Conservation (phyloP, 2,329 filamentous ascomycete species). For the Knufia petricola region DNA sequence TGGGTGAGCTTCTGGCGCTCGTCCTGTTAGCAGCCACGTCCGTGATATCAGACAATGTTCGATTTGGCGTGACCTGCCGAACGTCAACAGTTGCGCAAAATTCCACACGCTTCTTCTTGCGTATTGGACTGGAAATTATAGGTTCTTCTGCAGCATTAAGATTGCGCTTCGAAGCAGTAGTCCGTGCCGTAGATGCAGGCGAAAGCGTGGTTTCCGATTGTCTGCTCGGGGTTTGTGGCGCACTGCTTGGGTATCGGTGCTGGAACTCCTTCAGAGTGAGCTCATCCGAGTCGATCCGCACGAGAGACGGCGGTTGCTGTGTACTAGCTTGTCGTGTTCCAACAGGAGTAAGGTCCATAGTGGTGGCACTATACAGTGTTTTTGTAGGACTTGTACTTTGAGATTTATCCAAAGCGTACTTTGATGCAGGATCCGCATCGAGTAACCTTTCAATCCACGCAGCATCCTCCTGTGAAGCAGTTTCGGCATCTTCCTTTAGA, state of each 20-base stretch:
- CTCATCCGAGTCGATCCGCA: slow-evolving; percentile 1
- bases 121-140: neutral
- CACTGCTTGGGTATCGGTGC: neutral
- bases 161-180: neutral
- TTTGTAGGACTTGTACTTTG: slow-evolving; percentile 6
- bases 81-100: neutral
- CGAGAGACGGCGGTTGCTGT: neutral
- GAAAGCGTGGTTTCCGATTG: neutral
- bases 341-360: slow-evolving; percentile 1
- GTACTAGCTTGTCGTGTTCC: neutral
- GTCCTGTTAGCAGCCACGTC: neutral
- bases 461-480: slow-evolving; percentile 52
- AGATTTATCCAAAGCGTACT: slow-evolving; percentile 7
- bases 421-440: slow-evolving; percentile 33
- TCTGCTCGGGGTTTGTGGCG: slow-evolving; percentile 2
- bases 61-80: neutral
- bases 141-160: neutral
- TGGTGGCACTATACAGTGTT: slow-evolving; percentile 4
- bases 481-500: slow-evolving; percentile 39
- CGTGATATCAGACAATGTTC: neutral
- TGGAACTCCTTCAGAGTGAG: neutral
- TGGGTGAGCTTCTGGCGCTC: neutral
- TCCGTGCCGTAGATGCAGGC: neutral
- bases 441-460: slow-evolving; percentile 55
- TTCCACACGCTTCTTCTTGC: neutral